Evolutionary conservation across 2,329 filamentous ascomycete genomes (phyloP), one percentile per base, ranked within the genome.

Genomic region (Biscogniauxia mediterranea): DNA sequence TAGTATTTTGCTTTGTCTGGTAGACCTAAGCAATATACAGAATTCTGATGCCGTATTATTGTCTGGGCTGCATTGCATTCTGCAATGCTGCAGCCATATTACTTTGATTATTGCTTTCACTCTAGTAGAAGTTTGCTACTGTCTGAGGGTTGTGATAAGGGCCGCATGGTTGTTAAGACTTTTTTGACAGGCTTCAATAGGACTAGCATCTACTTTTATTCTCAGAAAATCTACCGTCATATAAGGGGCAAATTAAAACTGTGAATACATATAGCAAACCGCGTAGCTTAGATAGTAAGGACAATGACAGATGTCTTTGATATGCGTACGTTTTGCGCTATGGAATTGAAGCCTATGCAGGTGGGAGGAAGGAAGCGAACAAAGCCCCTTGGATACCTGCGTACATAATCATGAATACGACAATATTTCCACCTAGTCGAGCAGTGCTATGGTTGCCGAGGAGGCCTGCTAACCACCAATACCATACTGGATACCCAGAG

Each of bases 291-390:
- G 50, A 46, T 6, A 51, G 23, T 6, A 23, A 49, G 7, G 1
- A 56, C 38, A 46, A 46, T n/a, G 38, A 46, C 17, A 25, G 17
- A 7, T 26, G n/a, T n/a, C 26, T 38, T 56, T 19, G 51, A 21
- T 52, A 21, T 19, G 42, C 15, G 17, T 46, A 11, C 2, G 38
- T 46, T 46, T 46, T 46, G 15, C 11, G 11, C 5, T 11, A 5
- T n/a, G 6, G 38, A 46, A 3, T 46, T n/a, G 17, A 46, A 71
- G 60, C 1, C 65, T 63, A 96, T 21, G 95, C 95, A 51, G 95
- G 95, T 5, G 95, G 95, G 55, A 99, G 81, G 74, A 99, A 99
- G 3, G 88, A 93, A 3, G 93, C 89, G 79, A 92, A 99, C 51
- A 99, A 78, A 7, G 86, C 89, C 0, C 85, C 92, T 74, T 99